Evolutionary conservation across 2,329 filamentous ascomycete genomes (phyloP).

Genomic region (Claviceps sp.): DNA sequence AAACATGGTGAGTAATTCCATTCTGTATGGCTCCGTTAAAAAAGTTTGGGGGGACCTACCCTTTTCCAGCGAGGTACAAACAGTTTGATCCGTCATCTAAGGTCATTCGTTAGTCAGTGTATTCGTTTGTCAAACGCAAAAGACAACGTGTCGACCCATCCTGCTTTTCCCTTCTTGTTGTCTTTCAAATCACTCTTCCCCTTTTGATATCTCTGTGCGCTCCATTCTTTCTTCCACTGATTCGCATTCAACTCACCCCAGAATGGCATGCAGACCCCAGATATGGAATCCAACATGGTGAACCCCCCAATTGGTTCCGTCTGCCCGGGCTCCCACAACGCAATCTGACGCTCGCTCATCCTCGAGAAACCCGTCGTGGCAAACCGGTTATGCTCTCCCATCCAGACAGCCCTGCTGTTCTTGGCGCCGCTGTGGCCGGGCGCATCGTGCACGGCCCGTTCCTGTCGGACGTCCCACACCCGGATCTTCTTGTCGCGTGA

Average conservation of each 20-base stretch:
- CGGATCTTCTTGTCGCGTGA: constrained; percentile 97
- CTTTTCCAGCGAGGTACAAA: constrained; percentile 92
- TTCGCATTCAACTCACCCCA: constrained; percentile 49
- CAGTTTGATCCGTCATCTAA: constrained; percentile 85
- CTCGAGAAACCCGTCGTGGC: constrained; percentile 94
- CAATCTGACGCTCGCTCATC: constrained; percentile 96
- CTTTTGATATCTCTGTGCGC: too few species aligned
- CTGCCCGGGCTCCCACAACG: constrained; percentile 83
- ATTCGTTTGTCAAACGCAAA: neutral
- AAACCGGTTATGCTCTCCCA: constrained; percentile 92
- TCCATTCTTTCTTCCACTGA: too few species aligned
- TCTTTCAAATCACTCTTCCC: neutral
- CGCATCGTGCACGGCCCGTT: constrained; percentile 73
- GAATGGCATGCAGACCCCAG: constrained; percentile 97
- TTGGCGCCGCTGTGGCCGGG: constrained; percentile 85
- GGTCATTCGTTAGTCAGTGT: constrained; percentile 9
- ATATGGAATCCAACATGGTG: constrained; percentile 83
- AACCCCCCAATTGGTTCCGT: constrained; percentile 84
- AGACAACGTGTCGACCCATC: too few species aligned
- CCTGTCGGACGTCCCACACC: constrained; percentile 93
- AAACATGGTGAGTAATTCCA: constrained; percentile 8
- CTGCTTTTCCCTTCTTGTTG: neutral
- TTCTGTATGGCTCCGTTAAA: too few species aligned
- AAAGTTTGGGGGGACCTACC: constrained; percentile 41
- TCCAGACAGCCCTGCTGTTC: constrained; percentile 93